phyloP scores from a whole-genome alignment of 495 filamentous ascomycete species.

The Trichocladium antarcticum region DNA sequence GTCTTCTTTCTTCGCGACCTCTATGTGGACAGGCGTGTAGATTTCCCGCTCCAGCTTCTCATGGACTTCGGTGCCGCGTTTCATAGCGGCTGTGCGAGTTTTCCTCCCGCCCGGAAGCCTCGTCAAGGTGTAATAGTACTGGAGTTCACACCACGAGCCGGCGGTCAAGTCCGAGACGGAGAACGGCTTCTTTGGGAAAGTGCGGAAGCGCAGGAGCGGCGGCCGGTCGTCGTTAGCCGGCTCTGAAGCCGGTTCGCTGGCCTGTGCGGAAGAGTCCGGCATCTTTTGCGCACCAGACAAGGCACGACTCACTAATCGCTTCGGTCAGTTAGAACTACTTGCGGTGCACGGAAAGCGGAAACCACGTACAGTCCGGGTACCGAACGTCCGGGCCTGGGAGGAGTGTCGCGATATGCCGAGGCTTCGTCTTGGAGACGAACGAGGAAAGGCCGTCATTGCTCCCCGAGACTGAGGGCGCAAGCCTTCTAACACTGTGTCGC shows the following conservation, averaged over 20 bases:
- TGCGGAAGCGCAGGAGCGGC: conserved; percentile 61
- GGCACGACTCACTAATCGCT: conserved; percentile 56
- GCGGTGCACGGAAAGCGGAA: neutral
- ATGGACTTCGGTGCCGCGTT: conserved; percentile 63
- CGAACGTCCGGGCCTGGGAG: conserved; percentile 17
- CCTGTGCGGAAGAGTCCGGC: neutral
- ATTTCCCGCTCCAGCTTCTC: conserved; percentile 76
- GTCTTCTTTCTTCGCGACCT: conserved; percentile 68
- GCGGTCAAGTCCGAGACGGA: conserved; percentile 82
- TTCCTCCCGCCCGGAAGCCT: conserved; percentile 57
- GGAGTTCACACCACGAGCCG: conserved; percentile 91
- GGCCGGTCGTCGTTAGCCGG: conserved; percentile 25
- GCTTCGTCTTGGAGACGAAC: conserved; percentile 12
- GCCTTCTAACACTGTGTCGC: neutral
- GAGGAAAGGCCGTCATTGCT: conserved; percentile 7
- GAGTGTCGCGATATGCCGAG: conserved; percentile 2
- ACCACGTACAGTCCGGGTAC: conserved; percentile 41
- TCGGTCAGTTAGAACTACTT: conserved; percentile 25
- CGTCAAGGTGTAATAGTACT: conserved; percentile 78
- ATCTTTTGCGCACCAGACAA: conserved; percentile 13
- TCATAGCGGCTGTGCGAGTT: conserved; percentile 70
- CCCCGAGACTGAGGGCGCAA: conserved; percentile 9
- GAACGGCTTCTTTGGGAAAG: conserved; percentile 63
- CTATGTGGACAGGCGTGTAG: conserved; percentile 60
- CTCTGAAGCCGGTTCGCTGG: conserved; percentile 1